Evolutionary conservation across 805 yeast genomes (phyloP).

Genomic region (Alloascoidea hylecoeti): DNA sequence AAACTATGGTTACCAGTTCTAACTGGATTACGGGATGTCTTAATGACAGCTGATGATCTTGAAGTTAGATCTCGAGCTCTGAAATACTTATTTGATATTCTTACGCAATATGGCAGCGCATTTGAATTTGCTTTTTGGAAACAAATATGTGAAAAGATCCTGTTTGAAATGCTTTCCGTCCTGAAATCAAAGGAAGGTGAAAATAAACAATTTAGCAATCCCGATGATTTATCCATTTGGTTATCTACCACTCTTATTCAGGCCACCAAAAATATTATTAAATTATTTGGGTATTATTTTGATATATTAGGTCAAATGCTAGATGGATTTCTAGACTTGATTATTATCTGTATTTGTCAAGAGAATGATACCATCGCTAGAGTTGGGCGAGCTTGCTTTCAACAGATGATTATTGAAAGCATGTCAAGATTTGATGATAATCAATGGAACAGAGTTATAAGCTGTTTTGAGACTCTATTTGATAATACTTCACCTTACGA

Average conservation of each 20-base stretch:
- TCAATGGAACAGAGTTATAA: constrained; percentile 67
- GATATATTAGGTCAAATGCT: constrained; percentile 60
- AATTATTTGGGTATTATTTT: constrained; percentile 72
- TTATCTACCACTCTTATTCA: constrained; percentile 91
- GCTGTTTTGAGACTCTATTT: constrained; percentile 56
- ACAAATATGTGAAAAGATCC: constrained; percentile 53
- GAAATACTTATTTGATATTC: constrained; percentile 65
- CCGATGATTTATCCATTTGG: constrained; percentile 92
- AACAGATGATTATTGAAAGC: constrained; percentile 64
- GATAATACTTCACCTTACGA: constrained; percentile 78
- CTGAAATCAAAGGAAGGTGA: constrained; percentile 61
- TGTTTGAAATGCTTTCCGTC: constrained; percentile 85
- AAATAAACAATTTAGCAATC: constrained; percentile 46
- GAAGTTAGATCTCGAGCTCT: constrained; percentile 89
- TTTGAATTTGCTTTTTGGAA: constrained; percentile 77
- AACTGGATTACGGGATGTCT: constrained; percentile 72
- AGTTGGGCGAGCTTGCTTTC: constrained; percentile 83
- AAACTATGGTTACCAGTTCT: constrained; percentile 79
- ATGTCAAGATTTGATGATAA: constrained; percentile 39
- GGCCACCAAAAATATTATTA: constrained; percentile 80
- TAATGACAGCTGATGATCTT: constrained; percentile 86
- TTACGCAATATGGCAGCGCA: constrained; percentile 65
- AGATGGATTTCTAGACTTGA: constrained; percentile 62
- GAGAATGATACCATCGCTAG: constrained; percentile 94
- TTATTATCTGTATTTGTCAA: constrained; percentile 86